Percentiles rank a stretch among this genome's conserved stretches.
Evolutionary conservation across 371 early-diverging fungal genomes (phyloP).

Genomic region (Umbelopsis sp.): DNA sequence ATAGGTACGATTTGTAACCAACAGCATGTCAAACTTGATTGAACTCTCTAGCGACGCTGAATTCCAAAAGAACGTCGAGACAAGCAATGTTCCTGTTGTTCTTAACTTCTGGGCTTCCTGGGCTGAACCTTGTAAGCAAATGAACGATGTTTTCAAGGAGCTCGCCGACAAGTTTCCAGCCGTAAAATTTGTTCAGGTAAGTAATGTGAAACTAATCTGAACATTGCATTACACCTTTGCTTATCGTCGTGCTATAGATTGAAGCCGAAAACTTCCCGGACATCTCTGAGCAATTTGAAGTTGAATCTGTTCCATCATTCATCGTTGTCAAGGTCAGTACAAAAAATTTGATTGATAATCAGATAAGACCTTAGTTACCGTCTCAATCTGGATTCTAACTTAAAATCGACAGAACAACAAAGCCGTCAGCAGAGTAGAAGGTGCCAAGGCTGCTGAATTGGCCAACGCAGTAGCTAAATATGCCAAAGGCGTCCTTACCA

Average conservation of each 20-base stretch:
- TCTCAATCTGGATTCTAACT: not conserved
- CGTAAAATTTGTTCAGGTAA: constrained; percentile 80
- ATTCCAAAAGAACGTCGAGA: constrained; percentile 33
- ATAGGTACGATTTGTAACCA: constrained; percentile 14
- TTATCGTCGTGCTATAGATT: constrained; percentile 48
- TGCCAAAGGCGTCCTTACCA: constrained; percentile 57
- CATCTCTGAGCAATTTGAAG: constrained; percentile 84
- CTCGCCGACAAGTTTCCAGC: constrained; percentile 77
- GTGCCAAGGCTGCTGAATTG: constrained; percentile 87
- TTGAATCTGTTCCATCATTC: constrained; percentile 92
- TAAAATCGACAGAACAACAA: constrained; percentile 58
- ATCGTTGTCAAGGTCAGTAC: constrained; percentile 69
- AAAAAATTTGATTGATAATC: constrained; percentile 17
- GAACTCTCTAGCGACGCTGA: constrained; percentile 50
- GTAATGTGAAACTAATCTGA: not conserved
- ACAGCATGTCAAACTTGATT: constrained; percentile 34
- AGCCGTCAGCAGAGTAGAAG: constrained; percentile 78
- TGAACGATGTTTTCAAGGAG: constrained; percentile 89
- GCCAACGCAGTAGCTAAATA: constrained; percentile 73
- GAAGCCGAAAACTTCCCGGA: constrained; percentile 94
- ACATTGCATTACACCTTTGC: not conserved
- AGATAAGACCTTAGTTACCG: not conserved
- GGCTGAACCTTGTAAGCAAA: constrained; percentile 89
- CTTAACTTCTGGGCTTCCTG: constrained; percentile 92
- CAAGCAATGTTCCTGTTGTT: constrained; percentile 46